A percentile compares a stretch with the other conserved stretches of the same genome.
Conservation (phyloP, 2,329 filamentous ascomycete genomes). For the Volutella citrinella region DNA sequence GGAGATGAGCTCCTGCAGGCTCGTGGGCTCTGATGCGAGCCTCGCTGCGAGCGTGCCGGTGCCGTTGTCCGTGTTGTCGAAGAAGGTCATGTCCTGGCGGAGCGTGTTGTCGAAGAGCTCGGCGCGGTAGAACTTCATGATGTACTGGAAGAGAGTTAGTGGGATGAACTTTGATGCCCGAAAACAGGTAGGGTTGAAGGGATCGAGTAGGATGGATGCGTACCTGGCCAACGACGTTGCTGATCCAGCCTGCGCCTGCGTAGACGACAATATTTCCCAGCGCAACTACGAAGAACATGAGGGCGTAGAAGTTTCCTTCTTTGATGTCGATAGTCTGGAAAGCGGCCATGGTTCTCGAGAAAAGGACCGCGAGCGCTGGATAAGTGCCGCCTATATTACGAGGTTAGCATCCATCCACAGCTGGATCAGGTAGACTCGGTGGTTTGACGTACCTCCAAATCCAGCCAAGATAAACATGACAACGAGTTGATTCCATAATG, state of each 20-base stretch:
- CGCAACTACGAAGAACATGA: constrained; percentile 56
- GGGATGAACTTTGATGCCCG: too few relatives aligned
- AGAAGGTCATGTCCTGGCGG: constrained; percentile 51
- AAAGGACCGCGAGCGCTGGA: constrained; percentile 39
- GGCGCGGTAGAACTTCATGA: constrained; percentile 33
- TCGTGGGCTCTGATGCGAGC: constrained; percentile 39
- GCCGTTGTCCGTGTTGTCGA: constrained; percentile 35
- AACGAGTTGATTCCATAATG: constrained; percentile 22
- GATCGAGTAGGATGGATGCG: not conserved
- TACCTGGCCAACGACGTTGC: constrained; percentile 36
- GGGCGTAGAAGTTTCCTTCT: constrained; percentile 49
- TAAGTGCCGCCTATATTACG: constrained; percentile 32
- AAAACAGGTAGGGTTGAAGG: too few relatives aligned
- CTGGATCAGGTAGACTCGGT: not conserved
- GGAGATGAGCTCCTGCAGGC: constrained; percentile 48
- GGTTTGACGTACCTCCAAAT: constrained; percentile 24
- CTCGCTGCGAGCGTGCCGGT: constrained; percentile 38
- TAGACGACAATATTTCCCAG: constrained; percentile 45
- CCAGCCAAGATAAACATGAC: constrained; percentile 21
- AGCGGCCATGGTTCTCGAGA: constrained; percentile 37
- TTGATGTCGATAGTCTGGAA: constrained; percentile 31
- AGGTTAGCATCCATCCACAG: constrained; percentile 1
- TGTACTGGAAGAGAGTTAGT: constrained; percentile 15
- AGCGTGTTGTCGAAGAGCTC: constrained; percentile 50
- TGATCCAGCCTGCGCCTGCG: constrained; percentile 32